Percentiles rank a stretch among this genome's conserved stretches.
Conservation (phyloP, 495 filamentous ascomycete species). For the Cetradonia linearis region DNA sequence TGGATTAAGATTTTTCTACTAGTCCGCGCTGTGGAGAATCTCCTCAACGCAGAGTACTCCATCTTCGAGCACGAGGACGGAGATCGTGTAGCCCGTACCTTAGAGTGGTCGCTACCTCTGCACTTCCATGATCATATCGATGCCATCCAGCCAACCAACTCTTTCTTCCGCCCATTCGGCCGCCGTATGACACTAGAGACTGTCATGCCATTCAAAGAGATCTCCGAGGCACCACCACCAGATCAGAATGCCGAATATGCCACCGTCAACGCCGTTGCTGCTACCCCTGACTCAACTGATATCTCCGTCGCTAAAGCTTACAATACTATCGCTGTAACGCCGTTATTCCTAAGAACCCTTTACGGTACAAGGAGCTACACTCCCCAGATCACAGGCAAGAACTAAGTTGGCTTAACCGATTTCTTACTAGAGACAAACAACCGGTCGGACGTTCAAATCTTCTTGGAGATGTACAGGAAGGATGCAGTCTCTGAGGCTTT, state of each 20-base stretch:
- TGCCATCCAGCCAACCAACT: conserved; percentile 58
- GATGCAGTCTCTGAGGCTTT: conserved; percentile 39
- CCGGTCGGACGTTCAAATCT: conserved; percentile 39
- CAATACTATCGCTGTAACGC: conserved; percentile 42
- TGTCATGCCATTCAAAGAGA: conserved; percentile 13
- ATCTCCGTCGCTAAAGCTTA: conserved; percentile 34
- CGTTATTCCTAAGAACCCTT: conserved; percentile 43
- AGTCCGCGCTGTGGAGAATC: conserved; percentile 29
- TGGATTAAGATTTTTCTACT: conserved; percentile 34
- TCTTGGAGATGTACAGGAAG: conserved; percentile 40
- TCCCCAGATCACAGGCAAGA: conserved; percentile 33
- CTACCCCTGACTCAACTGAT: conserved; percentile 23
- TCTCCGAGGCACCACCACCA: not conserved
- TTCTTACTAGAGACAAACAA: conserved; percentile 42
- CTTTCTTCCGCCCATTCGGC: conserved; percentile 38
- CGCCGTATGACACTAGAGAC: conserved; percentile 17
- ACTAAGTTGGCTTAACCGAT: conserved; percentile 40
- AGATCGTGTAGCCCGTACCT: conserved; percentile 29
- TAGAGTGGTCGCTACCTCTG: conserved; percentile 44
- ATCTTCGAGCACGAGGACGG: conserved; percentile 35
- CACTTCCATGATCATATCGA: conserved; percentile 48
- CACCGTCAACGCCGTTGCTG: conserved; percentile 24
- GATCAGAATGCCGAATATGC: conserved; percentile 17
- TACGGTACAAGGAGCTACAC: conserved; percentile 46
- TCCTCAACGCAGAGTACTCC: conserved; percentile 37